Evolutionary conservation across 768 basidiomycete species (phyloP).

Genomic region (Auriscalpium orientale): DNA sequence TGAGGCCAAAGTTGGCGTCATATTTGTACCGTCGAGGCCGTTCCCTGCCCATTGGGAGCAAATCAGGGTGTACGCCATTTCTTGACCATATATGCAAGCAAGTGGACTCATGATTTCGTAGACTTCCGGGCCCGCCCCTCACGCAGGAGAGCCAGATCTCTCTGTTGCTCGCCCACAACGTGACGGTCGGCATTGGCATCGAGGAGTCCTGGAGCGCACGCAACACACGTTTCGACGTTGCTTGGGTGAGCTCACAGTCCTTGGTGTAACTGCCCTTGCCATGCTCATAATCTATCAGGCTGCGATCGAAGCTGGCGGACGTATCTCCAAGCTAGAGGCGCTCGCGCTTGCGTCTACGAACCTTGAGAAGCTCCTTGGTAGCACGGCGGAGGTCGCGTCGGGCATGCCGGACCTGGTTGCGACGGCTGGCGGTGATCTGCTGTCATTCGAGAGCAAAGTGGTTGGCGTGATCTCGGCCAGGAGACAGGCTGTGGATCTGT

Average conservation of each 20-base stretch:
- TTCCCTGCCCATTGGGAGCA: constrained; percentile 71
- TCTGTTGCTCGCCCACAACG: constrained; percentile 56
- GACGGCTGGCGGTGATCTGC: constrained; percentile 26
- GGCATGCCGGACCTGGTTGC: constrained; percentile 23
- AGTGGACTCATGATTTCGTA: constrained; percentile 16
- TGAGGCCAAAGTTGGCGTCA: constrained; percentile 59
- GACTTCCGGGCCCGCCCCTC: constrained; percentile 69
- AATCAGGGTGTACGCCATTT: constrained; percentile 44
- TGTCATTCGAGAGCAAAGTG: constrained; percentile 29
- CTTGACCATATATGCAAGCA: background rate
- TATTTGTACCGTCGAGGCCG: constrained; percentile 57
- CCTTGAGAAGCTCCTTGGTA: constrained; percentile 45
- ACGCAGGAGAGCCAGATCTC: constrained; percentile 52
- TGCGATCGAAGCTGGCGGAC: constrained; percentile 18
- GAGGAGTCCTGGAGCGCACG: constrained; percentile 64
- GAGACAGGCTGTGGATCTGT: constrained; percentile 23
- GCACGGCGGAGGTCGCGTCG: constrained; percentile 10
- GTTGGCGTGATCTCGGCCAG: constrained; percentile 26
- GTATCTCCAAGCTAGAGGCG: constrained; percentile 33
- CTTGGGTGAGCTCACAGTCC: constrained; percentile 52
- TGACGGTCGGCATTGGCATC: constrained; percentile 66
- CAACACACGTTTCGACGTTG: constrained; percentile 72
- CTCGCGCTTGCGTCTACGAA: constrained; percentile 47
- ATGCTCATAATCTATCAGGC: constrained; percentile 3
- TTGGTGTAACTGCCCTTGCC: no score